Evolutionary conservation across 345 rosid genomes (phyloP).

Genomic region (Trapa incisa): DNA sequence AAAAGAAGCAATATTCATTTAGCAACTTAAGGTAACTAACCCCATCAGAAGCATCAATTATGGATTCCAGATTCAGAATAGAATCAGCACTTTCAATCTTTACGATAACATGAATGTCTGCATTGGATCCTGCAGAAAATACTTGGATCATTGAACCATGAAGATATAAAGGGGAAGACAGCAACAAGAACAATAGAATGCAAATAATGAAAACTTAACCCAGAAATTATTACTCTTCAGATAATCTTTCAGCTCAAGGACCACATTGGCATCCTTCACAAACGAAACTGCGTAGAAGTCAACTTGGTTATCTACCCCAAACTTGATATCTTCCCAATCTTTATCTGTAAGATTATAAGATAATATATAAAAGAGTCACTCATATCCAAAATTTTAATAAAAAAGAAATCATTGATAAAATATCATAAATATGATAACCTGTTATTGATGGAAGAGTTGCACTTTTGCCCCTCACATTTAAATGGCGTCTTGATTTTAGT

Average conservation of each 20-base stretch:
- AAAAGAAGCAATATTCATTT: not conserved
- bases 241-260: conserved; percentile 73
- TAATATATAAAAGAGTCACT: not conserved
- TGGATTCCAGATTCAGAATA: conserved; percentile 79
- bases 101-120: conserved; percentile 69
- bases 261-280: conserved; percentile 93
- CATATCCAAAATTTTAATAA: not conserved
- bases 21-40: conserved; percentile 28
- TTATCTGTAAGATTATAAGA: conserved; percentile 39
- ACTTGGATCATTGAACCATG: conserved; percentile 12
- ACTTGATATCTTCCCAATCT: conserved; percentile 98
- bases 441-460: conserved; percentile 93
- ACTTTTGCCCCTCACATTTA: conserved; percentile 95
- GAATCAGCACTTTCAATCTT: conserved; percentile 98
- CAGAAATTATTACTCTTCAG: conserved; percentile 39
- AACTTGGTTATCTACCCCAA: conserved; percentile 91
- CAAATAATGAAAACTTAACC: conserved; percentile 4
- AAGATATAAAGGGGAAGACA: not conserved
- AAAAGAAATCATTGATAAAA: not conserved
- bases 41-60: conserved; percentile 89
- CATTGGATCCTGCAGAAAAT: conserved; percentile 52
- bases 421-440: conserved; percentile 26
- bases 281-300: conserved; percentile 96
- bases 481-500: conserved; percentile 89
- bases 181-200: not conserved